These are phyloP conservation scores for Nannochloris sp. DNA, from an alignment of 139 green algal species.

Conservation along the genomic window DNA sequence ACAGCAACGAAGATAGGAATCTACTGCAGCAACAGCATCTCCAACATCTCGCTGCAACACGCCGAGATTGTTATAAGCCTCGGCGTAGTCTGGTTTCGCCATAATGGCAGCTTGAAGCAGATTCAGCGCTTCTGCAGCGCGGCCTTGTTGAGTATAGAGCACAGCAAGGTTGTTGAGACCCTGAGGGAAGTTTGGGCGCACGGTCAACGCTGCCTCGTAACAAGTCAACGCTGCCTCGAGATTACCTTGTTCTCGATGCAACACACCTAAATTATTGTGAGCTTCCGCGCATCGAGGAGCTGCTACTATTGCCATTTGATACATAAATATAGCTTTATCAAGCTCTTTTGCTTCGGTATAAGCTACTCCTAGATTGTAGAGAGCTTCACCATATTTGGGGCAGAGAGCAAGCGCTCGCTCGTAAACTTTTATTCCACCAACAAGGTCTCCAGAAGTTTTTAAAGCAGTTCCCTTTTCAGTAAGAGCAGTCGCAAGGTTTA, in stretches of 20 bases:
- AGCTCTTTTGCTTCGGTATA: conserved; percentile 53
- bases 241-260: conserved; percentile 67
- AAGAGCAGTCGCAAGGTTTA: conserved; percentile 82
- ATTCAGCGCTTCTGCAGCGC: conserved; percentile 63
- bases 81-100: conserved; percentile 60
- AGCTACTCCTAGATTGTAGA: conserved; percentile 94
- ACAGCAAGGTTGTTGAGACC: conserved; percentile 93
- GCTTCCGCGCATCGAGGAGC: conserved; percentile 78
- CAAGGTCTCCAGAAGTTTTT: conserved; percentile 32
- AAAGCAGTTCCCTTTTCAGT: conserved; percentile 65
- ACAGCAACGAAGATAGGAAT: conserved; percentile 65
- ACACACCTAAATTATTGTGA: conserved; percentile 87
- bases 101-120: conserved; percentile 72
- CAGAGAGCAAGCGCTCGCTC: conserved; percentile 56
- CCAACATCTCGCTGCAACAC: conserved; percentile 70
- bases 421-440: conserved; percentile 46
- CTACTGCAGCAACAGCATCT: conserved; percentile 44
- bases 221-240: conserved; percentile 53
- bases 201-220: conserved; percentile 43
- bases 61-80: conserved; percentile 78
- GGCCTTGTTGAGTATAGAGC: conserved; percentile 76
- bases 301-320: conserved; percentile 71
- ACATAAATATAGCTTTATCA: conserved; percentile 85
- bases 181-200: conserved; percentile 50
- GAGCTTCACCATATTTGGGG: conserved; percentile 63